Percentiles rank a stretch among this genome's conserved stretches.
These are phyloP conservation scores for Penicillium sp. DNA, from an alignment of 2,329 filamentous ascomycete genomes.

Conservation along the genomic window DNA sequence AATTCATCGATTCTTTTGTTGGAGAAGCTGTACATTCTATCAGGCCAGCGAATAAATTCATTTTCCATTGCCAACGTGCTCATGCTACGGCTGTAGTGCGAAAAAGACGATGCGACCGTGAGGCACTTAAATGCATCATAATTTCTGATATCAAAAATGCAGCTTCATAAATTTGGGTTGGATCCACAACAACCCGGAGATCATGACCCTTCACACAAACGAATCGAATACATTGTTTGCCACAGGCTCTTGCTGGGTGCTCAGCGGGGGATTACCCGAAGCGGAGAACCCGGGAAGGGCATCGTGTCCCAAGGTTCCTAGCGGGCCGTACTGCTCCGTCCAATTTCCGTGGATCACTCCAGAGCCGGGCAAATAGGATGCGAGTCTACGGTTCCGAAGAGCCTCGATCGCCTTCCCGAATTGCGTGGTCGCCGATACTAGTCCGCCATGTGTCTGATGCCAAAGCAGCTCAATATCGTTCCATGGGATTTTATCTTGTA, in stretches of 20 bases:
- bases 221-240: background rate
- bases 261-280: conserved; percentile 1
- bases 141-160: background rate
- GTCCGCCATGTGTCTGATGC: conserved; percentile 3
- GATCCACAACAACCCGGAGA: background rate
- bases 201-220: background rate
- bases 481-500: conserved; percentile 4
- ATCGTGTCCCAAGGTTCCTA: background rate
- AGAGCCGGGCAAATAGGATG: conserved; percentile 3
- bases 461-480: conserved; percentile 6
- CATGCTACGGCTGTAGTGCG: background rate
- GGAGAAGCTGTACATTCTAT: background rate
- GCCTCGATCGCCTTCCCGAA: conserved; percentile 1
- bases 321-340: background rate
- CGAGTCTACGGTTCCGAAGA: conserved; percentile 4
- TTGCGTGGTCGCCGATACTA: conserved; percentile 2
- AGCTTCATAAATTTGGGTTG: background rate
- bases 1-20: background rate
- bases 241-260: background rate
- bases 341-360: conserved; percentile 1
- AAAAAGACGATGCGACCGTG: background rate
- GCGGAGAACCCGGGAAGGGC: conserved; percentile 1
- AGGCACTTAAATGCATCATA: background rate
- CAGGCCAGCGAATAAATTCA: background rate
- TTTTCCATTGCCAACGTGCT: background rate